A percentile compares a stretch with the other conserved stretches of the same genome.
Evolutionary conservation across 495 filamentous ascomycete species (phyloP).

Genomic region (Daldinia bambusicola): DNA sequence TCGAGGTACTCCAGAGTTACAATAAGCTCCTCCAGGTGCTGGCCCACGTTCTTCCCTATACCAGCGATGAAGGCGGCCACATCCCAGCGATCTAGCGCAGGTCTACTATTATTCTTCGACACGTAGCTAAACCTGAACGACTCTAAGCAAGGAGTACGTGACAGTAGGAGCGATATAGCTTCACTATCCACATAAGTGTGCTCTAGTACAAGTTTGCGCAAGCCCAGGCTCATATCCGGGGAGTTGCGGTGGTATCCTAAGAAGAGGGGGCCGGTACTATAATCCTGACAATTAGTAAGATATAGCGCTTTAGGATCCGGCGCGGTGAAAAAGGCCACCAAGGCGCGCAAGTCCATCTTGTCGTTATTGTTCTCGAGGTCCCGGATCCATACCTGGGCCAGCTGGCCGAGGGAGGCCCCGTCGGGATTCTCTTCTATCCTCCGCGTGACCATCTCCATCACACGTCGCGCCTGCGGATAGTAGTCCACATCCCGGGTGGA

Average conservation of each 20-base stretch:
- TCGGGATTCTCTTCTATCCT: background rate
- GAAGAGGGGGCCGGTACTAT: background rate
- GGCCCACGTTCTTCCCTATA: background rate
- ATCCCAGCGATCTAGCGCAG: background rate
- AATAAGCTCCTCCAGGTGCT: background rate
- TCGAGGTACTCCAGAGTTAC: slow-evolving; percentile 1
- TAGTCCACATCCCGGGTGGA: background rate
- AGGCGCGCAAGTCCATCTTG: background rate
- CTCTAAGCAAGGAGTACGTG: background rate
- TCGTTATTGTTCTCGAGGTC: background rate
- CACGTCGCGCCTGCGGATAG: background rate
- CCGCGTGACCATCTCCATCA: slow-evolving; percentile 1
- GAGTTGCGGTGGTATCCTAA: slow-evolving; percentile 1
- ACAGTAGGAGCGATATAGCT: background rate
- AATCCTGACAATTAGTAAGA: slow-evolving; percentile 3
- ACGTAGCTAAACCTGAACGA: slow-evolving; percentile 2
- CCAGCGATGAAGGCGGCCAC: background rate
- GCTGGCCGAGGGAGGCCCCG: slow-evolving; percentile 3
- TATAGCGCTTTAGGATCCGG: background rate
- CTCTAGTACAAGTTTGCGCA: slow-evolving; percentile 3
- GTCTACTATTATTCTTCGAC: background rate
- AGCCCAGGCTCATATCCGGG: background rate
- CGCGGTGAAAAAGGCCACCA: background rate
- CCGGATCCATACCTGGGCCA: background rate
- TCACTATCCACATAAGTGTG: background rate